phyloP scores from a whole-genome alignment of 495 filamentous ascomycete genomes.

The Penicillium diatomitis region DNA sequence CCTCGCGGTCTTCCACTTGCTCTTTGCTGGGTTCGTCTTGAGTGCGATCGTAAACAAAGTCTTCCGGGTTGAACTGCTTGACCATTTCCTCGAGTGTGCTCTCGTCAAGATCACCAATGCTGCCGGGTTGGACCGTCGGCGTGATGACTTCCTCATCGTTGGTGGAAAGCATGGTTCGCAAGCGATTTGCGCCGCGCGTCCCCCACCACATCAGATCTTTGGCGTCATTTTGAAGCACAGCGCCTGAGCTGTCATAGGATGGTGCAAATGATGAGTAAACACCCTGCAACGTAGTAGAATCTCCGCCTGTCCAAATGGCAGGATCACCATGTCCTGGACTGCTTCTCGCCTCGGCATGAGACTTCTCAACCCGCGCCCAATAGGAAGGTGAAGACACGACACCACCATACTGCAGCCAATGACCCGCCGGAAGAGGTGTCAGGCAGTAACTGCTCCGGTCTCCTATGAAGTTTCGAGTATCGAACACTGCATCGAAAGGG shows the following conservation, averaged over 20 bases:
- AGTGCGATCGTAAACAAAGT: constrained; percentile 21
- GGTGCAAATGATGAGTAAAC: constrained; percentile 87
- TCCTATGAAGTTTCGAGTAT: constrained; percentile 26
- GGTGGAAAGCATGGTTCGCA: constrained; percentile 42
- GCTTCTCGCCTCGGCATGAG: constrained; percentile 6
- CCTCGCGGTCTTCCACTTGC: constrained; percentile 43
- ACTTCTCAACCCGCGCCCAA: constrained; percentile 35
- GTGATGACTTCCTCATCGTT: constrained; percentile 27
- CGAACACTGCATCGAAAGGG: constrained; percentile 32
- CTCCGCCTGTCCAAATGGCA: constrained; percentile 25
- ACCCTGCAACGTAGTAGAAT: constrained; percentile 58
- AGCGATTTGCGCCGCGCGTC: constrained; percentile 54
- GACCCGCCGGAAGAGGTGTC: constrained; percentile 28
- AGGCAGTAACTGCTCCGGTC: constrained; percentile 35
- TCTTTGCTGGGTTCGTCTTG: constrained; percentile 37
- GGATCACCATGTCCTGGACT: constrained; percentile 20
- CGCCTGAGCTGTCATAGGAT: constrained; percentile 65
- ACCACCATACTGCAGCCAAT: constrained; percentile 39
- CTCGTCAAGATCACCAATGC: constrained; percentile 38
- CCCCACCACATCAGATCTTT: constrained; percentile 85
- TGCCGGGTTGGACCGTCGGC: constrained; percentile 36
- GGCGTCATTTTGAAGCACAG: constrained; percentile 60
- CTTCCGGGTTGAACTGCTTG: constrained; percentile 36
- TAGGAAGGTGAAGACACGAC: constrained; percentile 33
- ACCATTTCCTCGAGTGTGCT: constrained; percentile 41